A percentile compares a stretch with the other conserved stretches of the same genome.
Evolutionary conservation across 176 grass and related monocot species (phyloP).

Genomic region (Carex kokanica): DNA sequence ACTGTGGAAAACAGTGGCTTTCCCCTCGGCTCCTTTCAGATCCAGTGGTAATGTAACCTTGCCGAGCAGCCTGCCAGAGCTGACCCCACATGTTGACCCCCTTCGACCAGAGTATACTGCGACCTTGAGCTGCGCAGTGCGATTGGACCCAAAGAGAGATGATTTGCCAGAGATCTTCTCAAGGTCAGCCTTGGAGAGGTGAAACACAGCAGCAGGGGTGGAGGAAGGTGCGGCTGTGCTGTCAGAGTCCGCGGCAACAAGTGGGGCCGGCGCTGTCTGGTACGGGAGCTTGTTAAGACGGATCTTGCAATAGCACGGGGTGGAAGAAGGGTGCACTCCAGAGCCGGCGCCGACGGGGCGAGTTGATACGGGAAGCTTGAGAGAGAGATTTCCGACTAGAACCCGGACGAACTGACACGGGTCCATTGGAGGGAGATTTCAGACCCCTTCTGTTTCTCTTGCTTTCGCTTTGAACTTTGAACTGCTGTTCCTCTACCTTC

Average conservation of each 20-base stretch:
- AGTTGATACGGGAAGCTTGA: constrained; percentile 54
- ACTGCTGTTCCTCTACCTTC: background rate
- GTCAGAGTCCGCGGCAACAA: constrained; percentile 30
- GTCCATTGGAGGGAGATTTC: constrained; percentile 44
- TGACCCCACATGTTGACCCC: constrained; percentile 49
- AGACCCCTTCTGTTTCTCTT: background rate
- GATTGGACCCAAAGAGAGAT: constrained; percentile 43
- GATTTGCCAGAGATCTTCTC: constrained; percentile 54
- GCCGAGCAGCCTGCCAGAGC: constrained; percentile 55
- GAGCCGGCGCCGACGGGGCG: constrained; percentile 31
- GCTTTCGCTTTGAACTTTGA: background rate
- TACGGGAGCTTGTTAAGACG: constrained; percentile 61
- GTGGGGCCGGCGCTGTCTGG: constrained; percentile 42
- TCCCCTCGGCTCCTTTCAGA: constrained; percentile 53
- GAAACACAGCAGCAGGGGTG: constrained; percentile 52
- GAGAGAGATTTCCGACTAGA: constrained; percentile 71
- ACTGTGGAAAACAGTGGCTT: constrained; percentile 47
- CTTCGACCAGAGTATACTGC: constrained; percentile 63
- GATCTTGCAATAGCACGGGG: constrained; percentile 79
- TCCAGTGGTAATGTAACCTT: constrained; percentile 67
- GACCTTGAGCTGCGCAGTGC: constrained; percentile 49
- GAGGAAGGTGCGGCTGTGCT: constrained; percentile 21
- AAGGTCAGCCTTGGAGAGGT: constrained; percentile 60
- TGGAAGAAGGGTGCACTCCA: constrained; percentile 61
- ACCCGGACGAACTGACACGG: constrained; percentile 95